These are phyloP conservation scores for Heterobasidion parviporum DNA, from an alignment of 1,284 basidiomycete species.

Conservation along the genomic window DNA sequence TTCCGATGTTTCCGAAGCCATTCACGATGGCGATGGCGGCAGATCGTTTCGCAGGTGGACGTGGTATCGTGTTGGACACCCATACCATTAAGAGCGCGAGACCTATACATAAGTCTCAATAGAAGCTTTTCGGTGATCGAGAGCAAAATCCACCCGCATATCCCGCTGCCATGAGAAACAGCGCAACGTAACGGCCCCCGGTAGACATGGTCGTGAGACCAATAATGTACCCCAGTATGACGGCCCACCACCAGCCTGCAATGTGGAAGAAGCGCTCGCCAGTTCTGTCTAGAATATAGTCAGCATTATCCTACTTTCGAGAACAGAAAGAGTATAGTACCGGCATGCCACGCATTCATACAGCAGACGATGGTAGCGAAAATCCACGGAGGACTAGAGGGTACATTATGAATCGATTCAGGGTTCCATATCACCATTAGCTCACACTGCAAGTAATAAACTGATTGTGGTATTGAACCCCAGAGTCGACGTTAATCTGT, in stretches of 20 bases:
- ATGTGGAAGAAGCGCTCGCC: slow-evolving; percentile 69
- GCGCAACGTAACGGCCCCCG: slow-evolving; percentile 49
- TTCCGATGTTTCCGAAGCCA: slow-evolving; percentile 31
- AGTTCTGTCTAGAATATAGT: slow-evolving; percentile 34
- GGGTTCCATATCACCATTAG: slow-evolving; percentile 10
- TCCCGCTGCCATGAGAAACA: background rate
- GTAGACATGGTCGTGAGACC: slow-evolving; percentile 44
- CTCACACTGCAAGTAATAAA: slow-evolving; percentile 57
- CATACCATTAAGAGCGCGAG: slow-evolving; percentile 54
- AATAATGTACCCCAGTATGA: slow-evolving; percentile 57
- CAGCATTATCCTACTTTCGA: background rate
- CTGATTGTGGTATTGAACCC: slow-evolving; percentile 55
- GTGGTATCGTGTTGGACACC: slow-evolving; percentile 54
- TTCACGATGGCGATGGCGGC: slow-evolving; percentile 37
- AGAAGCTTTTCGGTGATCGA: too few species aligned
- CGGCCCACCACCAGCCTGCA: slow-evolving; percentile 48
- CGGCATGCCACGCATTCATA: slow-evolving; percentile 59
- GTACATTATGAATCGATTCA: background rate
- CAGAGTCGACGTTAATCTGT: slow-evolving; percentile 56
- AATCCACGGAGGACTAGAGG: slow-evolving; percentile 56
- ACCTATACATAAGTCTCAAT: slow-evolving; percentile 23
- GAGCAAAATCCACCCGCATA: background rate
- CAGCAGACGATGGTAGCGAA: slow-evolving; percentile 46
- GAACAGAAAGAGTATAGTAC: slow-evolving; percentile 18
- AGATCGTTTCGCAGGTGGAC: slow-evolving; percentile 53